Conservation (phyloP, 179 eudicot species). For the Spinacia oleracea region DNA sequence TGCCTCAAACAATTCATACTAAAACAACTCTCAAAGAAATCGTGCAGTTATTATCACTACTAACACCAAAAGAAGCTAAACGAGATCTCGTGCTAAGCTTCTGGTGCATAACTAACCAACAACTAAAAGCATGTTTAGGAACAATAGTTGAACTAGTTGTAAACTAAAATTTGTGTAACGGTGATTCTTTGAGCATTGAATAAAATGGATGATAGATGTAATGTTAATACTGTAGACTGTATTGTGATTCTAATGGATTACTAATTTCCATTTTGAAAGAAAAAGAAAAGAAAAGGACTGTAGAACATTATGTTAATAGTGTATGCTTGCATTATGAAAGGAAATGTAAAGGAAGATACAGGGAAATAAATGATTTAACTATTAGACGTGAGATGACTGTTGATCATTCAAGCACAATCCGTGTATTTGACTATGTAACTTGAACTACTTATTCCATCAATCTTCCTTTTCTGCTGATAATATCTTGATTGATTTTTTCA, state of each 20-base stretch:
- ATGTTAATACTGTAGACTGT: no score
- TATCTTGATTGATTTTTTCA: slow-evolving; percentile 14
- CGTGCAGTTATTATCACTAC: no score
- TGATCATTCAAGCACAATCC: not conserved
- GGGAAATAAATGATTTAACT: not conserved
- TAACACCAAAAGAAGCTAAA: no score
- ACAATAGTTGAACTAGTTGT: no score
- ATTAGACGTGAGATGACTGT: not conserved
- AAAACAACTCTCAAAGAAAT: no score
- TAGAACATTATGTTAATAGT: not conserved
- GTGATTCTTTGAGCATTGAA: not conserved
- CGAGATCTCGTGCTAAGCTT: no score
- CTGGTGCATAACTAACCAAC: no score
- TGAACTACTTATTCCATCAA: not conserved
- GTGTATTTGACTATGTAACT: not conserved
- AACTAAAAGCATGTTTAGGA: no score
- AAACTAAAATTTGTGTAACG: not conserved
- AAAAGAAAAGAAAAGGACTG: no score
- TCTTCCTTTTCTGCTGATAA: slow-evolving; percentile 21
- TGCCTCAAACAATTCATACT: no score
- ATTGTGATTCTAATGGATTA: not conserved
- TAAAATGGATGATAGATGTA: no score
- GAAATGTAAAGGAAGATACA: not conserved
- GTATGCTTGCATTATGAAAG: not conserved
- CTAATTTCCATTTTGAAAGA: not conserved